phyloP scores from a whole-genome alignment of 805 yeast species.

The Saccharomycopsis vini region DNA sequence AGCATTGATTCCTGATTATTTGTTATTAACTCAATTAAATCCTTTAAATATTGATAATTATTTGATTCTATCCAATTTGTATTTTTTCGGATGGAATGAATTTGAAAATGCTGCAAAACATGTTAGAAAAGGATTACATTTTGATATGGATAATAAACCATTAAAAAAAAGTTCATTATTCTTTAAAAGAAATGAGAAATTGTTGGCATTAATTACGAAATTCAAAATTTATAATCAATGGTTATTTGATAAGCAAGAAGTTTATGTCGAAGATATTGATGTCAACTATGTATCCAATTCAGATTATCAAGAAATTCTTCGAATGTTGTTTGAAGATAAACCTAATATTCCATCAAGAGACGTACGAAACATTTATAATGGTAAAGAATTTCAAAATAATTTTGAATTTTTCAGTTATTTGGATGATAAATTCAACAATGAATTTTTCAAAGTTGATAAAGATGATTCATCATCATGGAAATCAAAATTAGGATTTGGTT shows the following conservation, averaged over 20 bases:
- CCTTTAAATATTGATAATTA: slow-evolving; percentile 15
- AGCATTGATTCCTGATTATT: slow-evolving; percentile 12
- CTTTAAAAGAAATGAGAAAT: slow-evolving; percentile 25
- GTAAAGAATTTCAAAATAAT: slow-evolving; percentile 20
- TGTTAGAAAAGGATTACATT: slow-evolving; percentile 60
- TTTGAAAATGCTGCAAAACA: slow-evolving; percentile 42
- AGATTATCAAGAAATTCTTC: slow-evolving; percentile 19
- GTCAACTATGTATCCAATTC: slow-evolving; percentile 36
- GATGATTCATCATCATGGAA: slow-evolving; percentile 7
- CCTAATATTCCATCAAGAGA: slow-evolving; percentile 17
- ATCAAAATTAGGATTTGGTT: slow-evolving; percentile 5
- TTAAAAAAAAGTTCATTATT: slow-evolving; percentile 47
- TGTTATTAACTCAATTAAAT: slow-evolving; percentile 9
- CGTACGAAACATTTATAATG: slow-evolving; percentile 21
- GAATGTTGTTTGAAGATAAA: slow-evolving; percentile 8
- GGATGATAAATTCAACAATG: slow-evolving; percentile 9
- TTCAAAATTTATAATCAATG: slow-evolving; percentile 36
- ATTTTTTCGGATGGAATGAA: slow-evolving; percentile 43
- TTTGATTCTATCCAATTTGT: slow-evolving; percentile 27
- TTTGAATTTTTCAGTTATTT: slow-evolving; percentile 19
- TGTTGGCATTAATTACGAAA: slow-evolving; percentile 33
- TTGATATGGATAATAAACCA: slow-evolving; percentile 60
- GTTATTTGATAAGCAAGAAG: slow-evolving; percentile 26
- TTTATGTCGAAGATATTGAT: slow-evolving; percentile 25
- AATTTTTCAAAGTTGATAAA: slow-evolving; percentile 1